Base-by-base conservation (phyloP, 768 basidiomycete species). In the Lactarius psammicola region DNA sequence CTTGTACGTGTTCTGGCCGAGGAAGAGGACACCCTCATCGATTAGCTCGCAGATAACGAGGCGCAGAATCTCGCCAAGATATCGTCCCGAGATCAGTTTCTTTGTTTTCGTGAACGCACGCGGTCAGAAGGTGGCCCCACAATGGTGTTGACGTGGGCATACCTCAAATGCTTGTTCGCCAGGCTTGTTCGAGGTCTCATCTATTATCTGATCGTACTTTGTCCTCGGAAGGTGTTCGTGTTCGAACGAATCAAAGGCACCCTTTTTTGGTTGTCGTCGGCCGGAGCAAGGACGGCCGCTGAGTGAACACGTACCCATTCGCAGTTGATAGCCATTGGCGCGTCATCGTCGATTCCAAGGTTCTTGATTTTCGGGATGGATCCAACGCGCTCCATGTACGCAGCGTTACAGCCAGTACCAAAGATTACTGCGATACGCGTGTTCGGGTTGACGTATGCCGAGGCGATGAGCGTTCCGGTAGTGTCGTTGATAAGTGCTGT, bases 1-100 rank as follows among this genome's bases (percentile, higher is more conserved):
- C 81, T 98, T 98, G 85, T 98, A 98, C 1, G 96, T 97, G 76
- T 96, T 94, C 78, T 99, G 96, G 30, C 97, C 95, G 34, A 97
- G 84, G 87, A 99, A 99, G 60, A 99, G 85, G 23, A 95, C 91
- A 77, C 96, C 97, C 70, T 95, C 90, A 74, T 97, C 95, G 74
- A 97, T 94, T 57, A 99, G 87, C 76, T 99, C 96, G 74, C 89
- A 92, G 65, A 99, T 84, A 70, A 98, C 89, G 33, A 98, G 81
- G n/a, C 96, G 89, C 70, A 98, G 83, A 71, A 98, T 94, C 78
- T 99, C 96, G 66, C 96, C 96, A 40, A 99, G 85, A 75, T 97
- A 97, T 61, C 94, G 88, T 59, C 95, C 95, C 1, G 95, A 95
- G 65, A 97, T 96, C 70, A 96, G 82, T 95, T 94, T 97, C 94